Evolutionary conservation across 768 basidiomycete species (phyloP).

Genomic region (Xerocomus spinulosus): DNA sequence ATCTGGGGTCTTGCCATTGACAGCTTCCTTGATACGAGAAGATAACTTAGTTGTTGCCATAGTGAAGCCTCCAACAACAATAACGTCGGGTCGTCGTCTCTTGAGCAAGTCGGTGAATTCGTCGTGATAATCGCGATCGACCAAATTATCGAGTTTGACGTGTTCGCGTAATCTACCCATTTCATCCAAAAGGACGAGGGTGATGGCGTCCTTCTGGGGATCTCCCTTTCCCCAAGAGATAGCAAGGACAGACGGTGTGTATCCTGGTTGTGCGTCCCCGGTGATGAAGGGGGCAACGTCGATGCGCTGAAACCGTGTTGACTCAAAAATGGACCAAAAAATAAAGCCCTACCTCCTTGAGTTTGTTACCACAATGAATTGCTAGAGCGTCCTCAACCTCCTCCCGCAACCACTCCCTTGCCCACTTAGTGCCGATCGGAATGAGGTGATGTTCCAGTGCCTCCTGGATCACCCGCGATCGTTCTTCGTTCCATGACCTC

Average conservation of each 20-base stretch:
- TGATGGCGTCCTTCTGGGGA: conserved; percentile 84
- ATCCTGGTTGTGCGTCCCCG: conserved; percentile 60
- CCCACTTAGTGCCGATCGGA: conserved; percentile 83
- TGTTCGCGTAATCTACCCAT: conserved; percentile 90
- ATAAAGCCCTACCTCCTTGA: conserved; percentile 59
- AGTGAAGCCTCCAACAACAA: conserved; percentile 86
- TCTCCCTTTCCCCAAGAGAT: conserved; percentile 96
- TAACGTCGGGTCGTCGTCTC: conserved; percentile 79
- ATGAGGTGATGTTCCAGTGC: conserved; percentile 78
- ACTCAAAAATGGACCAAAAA: neutral
- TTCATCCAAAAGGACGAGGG: conserved; percentile 80
- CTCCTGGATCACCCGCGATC: conserved; percentile 72
- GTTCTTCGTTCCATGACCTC: conserved; percentile 86
- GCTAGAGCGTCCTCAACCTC: conserved; percentile 87
- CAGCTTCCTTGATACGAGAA: conserved; percentile 57
- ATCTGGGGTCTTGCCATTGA: conserved; percentile 30
- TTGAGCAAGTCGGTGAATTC: conserved; percentile 81
- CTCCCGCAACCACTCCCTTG: conserved; percentile 81
- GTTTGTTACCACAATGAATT: conserved; percentile 54
- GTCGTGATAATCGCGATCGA: conserved; percentile 59
- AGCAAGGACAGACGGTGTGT: conserved; percentile 76
- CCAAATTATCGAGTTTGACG: conserved; percentile 82
- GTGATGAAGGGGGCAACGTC: conserved; percentile 74
- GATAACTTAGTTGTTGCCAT: conserved; percentile 72
- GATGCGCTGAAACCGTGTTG: conserved; percentile 53